These are phyloP conservation scores for Oryza meridionalis DNA, from an alignment of 176 grass and related monocot species.

Conservation along the genomic window DNA sequence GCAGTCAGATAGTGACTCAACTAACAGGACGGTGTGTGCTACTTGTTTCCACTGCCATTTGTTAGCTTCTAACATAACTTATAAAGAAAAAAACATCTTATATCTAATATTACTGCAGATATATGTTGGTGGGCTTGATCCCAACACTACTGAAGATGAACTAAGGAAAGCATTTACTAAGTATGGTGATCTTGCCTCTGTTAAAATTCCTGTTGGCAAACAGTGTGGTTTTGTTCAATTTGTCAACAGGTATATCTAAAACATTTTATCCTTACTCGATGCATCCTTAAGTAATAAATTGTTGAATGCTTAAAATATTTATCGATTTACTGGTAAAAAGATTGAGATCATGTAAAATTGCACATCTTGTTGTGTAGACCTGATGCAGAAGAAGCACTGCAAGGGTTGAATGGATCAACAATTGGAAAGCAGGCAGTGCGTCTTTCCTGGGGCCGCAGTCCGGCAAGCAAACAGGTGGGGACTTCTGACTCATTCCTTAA, in stretches of 20 bases:
- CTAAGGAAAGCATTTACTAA: conserved; percentile 82
- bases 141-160: conserved; percentile 81
- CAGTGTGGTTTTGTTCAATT: conserved; percentile 97
- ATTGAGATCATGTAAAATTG: no score
- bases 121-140: conserved; percentile 90
- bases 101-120: conserved; percentile 57
- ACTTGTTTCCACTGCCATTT: neutral
- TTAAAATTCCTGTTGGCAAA: conserved; percentile 94
- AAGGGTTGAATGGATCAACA: conserved; percentile 75
- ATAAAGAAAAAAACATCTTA: neutral
- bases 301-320: neutral
- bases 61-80: neutral
- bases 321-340: no score
- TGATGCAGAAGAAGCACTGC: conserved; percentile 95
- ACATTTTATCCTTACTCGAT: conserved; percentile 13
- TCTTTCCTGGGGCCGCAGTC: conserved; percentile 94
- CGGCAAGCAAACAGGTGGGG: conserved; percentile 82
- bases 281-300: conserved; percentile 10
- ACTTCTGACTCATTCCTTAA: conserved; percentile 17
- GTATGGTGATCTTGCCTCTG: conserved; percentile 87
- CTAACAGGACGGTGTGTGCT: conserved; percentile 57
- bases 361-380: conserved; percentile 50
- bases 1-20: conserved; percentile 55
- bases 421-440: conserved; percentile 88
- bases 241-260: conserved; percentile 69